Evolutionary conservation across 106 monocot species (phyloP).

Genomic region (Platanthera guangdongensis): DNA sequence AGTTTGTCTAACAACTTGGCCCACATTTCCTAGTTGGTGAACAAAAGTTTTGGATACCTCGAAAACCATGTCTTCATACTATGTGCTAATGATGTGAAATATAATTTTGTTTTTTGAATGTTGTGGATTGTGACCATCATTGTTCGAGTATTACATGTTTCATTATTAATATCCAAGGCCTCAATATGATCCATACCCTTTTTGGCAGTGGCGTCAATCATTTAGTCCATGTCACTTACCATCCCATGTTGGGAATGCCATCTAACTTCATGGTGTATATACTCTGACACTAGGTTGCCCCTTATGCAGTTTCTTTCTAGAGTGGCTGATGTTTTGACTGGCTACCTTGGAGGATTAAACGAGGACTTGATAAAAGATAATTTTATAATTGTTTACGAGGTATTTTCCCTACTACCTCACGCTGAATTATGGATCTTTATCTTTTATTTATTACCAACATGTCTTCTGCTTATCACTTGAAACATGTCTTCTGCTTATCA

Average conservation of each 20-base stretch:
- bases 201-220: background rate
- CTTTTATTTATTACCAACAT: background rate
- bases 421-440: background rate
- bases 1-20: background rate
- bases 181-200: background rate
- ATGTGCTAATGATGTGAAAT: background rate
- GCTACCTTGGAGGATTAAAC: constrained; percentile 82
- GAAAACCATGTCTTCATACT: background rate
- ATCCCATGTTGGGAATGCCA: background rate
- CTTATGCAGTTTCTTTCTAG: constrained; percentile 79
- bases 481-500: background rate
- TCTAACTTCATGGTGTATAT: background rate
- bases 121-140: background rate
- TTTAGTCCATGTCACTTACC: too few relatives aligned
- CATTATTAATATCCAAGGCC: background rate
- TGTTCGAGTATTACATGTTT: background rate
- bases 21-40: background rate
- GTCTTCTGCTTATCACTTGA: background rate
- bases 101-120: background rate
- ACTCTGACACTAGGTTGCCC: background rate
- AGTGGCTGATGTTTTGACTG: constrained; percentile 76
- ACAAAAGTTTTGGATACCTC: background rate
- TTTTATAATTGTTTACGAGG: constrained; percentile 90
- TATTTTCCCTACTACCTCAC: constrained; percentile 13
- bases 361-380: constrained; percentile 94